These are phyloP conservation scores for Lachnellula subtilissima DNA, from an alignment of 2,329 filamentous ascomycete genomes.

Conservation along the genomic window DNA sequence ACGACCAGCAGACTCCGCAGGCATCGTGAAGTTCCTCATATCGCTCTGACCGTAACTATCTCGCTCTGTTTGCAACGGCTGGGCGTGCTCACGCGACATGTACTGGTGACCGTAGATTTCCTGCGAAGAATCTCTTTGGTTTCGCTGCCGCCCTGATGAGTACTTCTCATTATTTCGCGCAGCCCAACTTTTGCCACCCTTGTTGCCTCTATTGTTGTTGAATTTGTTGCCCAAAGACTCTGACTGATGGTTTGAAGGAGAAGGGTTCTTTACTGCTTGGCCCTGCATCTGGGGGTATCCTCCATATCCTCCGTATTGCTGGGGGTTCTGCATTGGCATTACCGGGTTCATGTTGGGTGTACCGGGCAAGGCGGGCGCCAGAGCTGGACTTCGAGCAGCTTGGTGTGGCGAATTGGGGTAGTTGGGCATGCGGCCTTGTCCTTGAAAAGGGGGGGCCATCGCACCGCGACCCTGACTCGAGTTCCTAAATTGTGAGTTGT, in stretches of 20 bases:
- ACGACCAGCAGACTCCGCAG: constrained; percentile 15
- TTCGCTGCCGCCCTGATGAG: constrained; percentile 14
- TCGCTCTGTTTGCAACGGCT: constrained; percentile 10
- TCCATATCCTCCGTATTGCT: constrained; percentile 40
- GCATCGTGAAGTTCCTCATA: constrained; percentile 14
- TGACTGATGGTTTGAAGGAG: constrained; percentile 26
- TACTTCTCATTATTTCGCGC: constrained; percentile 24
- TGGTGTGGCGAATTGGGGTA: constrained; percentile 64
- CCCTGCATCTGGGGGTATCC: constrained; percentile 28
- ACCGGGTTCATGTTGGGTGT: constrained; percentile 65
- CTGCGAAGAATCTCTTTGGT: constrained; percentile 21
- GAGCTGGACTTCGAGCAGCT: constrained; percentile 58
- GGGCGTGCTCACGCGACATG: constrained; percentile 17
- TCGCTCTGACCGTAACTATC: constrained; percentile 16
- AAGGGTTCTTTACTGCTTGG: constrained; percentile 51
- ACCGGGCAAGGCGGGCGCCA: constrained; percentile 60
- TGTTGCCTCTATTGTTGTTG: constrained; percentile 10
- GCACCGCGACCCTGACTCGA: constrained; percentile 45
- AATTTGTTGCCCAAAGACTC: constrained; percentile 17
- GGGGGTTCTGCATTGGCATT: constrained; percentile 55
- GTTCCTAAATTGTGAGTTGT: constrained; percentile 27
- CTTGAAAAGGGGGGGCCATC: constrained; percentile 42
- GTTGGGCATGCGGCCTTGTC: constrained; percentile 43
- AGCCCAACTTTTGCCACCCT: constrained; percentile 13
- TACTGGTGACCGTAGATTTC: constrained; percentile 25